Evolutionary conservation across 1,139 yeast genomes (phyloP).

Genomic region (Cylindricascospora bacillispora): DNA sequence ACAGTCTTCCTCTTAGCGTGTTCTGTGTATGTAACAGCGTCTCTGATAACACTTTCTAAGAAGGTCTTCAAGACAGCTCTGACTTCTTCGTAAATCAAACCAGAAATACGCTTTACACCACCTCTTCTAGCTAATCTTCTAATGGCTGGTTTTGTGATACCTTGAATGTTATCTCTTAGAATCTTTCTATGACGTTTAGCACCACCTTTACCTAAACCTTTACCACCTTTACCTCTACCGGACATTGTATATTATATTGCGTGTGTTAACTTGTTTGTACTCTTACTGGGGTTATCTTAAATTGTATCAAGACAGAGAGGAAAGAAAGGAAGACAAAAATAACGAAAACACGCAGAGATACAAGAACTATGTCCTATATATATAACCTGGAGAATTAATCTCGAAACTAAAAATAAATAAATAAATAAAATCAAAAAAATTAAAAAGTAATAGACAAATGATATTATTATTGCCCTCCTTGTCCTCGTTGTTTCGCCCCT

Average conservation of each 20-base stretch:
- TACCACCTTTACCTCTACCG: conserved; percentile 98
- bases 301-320: too few relatives aligned
- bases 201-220: conserved; percentile 97
- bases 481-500: too few relatives aligned
- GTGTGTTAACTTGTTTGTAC: conserved; percentile 5
- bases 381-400: too few relatives aligned
- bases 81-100: conserved; percentile 93
- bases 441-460: too few relatives aligned
- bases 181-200: conserved; percentile 99
- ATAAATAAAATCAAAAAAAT: too few relatives aligned
- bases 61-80: conserved; percentile 88
- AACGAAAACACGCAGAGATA: too few relatives aligned
- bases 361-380: too few relatives aligned
- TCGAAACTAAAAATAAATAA: too few relatives aligned
- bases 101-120: conserved; percentile 99
- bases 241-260: conserved; percentile 51
- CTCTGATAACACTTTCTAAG: conserved; percentile 92
- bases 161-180: conserved; percentile 96
- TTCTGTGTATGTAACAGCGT: conserved; percentile 95
- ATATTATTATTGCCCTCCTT: too few relatives aligned
- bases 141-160: conserved; percentile 97
- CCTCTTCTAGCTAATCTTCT: conserved; percentile 99
- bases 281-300: too few relatives aligned
- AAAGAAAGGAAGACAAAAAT: not conserved
- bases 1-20: conserved; percentile 99